Evolutionary conservation across 176 grass and related monocot species (phyloP), one percentile per base, ranked within the genome.

Genomic region (Poa pratensis): DNA sequence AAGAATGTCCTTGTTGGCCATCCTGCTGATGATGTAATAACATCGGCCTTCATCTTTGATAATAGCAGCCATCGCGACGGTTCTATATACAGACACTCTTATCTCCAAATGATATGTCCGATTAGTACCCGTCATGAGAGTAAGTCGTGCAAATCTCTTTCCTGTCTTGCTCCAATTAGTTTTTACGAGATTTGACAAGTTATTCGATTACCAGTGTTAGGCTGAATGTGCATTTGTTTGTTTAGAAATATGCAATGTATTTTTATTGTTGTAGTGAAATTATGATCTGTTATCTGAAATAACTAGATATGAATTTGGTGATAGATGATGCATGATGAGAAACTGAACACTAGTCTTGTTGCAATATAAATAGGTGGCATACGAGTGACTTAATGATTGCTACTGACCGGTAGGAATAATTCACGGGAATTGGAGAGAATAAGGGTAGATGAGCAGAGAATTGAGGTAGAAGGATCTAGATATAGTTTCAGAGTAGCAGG

Each of bases 141-240:
- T 66, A 18, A 66, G 63, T 66, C 28, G 30, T 66, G 63, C 63
- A 66, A 66, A 66, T 66, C 63, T 18, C 63, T 66, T 66, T 34
- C 63, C 6, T 64, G 26, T 64, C 26, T 66, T 66, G 63, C 63
- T 66, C 15, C 17, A 53, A 19, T 53, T 53, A 53, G 17, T 6
- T 53, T 18, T 53, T 53, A 53, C 4, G 14, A 3, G 32, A 32
- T 32, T 65, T 64, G 12, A 7, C 15, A 34, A 65, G 27, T 65
- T 65, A 14, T 65, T 34, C 62, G 11, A 17, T 34, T 65, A 65
- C 6, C 7, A 65, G 14, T 65, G 14, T 18, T 26, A 17, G 2
- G 15, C 15, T 65, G 63, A 53, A 53, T 53, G 51, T 19, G 51
- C 17, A 67, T 67, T 67, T 65, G 27, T 34, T 65, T 65, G 27